phyloP scores from a whole-genome alignment of 257 asterid species.

The Solanum chmielewskii region DNA sequence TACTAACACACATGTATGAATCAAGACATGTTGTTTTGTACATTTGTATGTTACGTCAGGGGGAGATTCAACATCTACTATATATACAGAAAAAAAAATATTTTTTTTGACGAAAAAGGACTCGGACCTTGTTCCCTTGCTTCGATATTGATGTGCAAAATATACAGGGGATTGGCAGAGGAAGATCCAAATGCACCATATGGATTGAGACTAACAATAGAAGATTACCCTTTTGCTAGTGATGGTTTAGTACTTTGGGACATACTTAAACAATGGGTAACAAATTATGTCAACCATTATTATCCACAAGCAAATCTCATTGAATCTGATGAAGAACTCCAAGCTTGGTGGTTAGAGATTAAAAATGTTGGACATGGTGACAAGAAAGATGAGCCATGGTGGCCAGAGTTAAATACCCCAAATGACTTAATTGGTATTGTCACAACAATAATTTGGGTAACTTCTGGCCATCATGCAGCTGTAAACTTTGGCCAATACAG shows the following conservation, averaged over 20 bases:
- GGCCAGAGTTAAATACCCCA: conserved; percentile 52
- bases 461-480: conserved; percentile 78
- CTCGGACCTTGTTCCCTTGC: background rate
- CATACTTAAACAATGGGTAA: no score
- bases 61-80: background rate
- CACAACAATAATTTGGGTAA: conserved; percentile 59
- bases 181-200: no score
- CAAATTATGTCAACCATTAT: no score
- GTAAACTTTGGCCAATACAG: conserved; percentile 75
- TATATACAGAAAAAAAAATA: background rate
- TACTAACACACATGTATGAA: no score
- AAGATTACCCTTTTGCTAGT: no score
- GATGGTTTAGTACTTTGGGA: no score
- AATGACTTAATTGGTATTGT: conserved; percentile 35
- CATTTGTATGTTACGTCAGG: background rate
- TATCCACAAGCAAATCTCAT: no score
- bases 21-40: background rate
- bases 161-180: no score
- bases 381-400: conserved; percentile 66
- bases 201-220: no score
- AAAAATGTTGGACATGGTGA: background rate
- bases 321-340: no score
- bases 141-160: no score
- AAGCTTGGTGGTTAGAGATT: no score
- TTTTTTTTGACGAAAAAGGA: background rate